Conservation (phyloP, 371 early-diverging fungal species). For the Catenaria anguillulae region DNA sequence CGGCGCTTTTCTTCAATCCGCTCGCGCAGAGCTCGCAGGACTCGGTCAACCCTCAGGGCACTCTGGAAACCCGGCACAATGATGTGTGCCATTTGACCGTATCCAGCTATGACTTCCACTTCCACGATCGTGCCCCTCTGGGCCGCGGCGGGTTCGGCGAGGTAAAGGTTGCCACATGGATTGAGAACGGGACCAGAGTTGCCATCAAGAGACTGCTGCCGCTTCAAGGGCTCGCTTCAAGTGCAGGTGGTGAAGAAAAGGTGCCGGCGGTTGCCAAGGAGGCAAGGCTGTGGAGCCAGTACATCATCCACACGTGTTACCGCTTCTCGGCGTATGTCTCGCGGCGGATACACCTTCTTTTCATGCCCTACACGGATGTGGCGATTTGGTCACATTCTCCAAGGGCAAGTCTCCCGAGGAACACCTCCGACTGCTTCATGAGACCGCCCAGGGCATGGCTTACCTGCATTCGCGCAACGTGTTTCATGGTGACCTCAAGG, state of each 20-base stretch:
- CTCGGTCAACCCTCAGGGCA: too few species aligned
- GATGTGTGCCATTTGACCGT: too few species aligned
- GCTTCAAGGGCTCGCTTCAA: not conserved
- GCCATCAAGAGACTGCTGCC: not conserved
- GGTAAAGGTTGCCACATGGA: not conserved
- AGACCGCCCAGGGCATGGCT: conserved; percentile 7
- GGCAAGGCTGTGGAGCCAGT: not conserved
- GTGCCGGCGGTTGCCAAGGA: not conserved
- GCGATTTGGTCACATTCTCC: not conserved
- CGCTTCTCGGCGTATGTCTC: not conserved
- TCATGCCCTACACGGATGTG: not conserved
- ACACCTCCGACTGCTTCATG: conserved; percentile 1
- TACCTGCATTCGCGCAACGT: conserved; percentile 8
- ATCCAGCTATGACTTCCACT: too few species aligned
- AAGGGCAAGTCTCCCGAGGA: not conserved
- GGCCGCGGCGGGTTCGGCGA: conserved; percentile 1
- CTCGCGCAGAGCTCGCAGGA: too few species aligned
- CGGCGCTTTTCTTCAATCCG: too few species aligned
- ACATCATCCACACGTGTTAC: not conserved
- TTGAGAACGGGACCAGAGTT: not conserved
- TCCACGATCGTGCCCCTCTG: too few species aligned
- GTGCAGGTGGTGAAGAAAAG: too few species aligned
- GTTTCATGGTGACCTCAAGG: conserved; percentile 10
- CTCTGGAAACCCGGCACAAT: too few species aligned
- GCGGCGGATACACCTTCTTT: not conserved